These are phyloP conservation scores for Pezicula carpinea DNA, from an alignment of 2,329 filamentous ascomycete species.

Conservation along the genomic window DNA sequence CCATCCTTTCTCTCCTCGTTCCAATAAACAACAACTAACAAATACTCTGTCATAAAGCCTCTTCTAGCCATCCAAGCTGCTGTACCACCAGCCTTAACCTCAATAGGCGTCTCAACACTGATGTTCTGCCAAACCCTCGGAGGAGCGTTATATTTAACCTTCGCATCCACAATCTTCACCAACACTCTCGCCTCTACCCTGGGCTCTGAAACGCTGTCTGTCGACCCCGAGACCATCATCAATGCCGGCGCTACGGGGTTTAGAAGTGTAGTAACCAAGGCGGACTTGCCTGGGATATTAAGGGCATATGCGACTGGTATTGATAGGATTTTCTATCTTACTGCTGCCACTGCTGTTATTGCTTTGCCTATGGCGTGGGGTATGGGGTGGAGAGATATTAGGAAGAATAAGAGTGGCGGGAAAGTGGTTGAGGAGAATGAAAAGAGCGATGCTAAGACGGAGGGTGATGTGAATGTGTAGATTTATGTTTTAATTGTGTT, in stretches of 20 bases:
- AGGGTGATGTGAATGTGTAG: too few relatives aligned
- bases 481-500: too few relatives aligned
- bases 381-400: constrained; percentile 41
- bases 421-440: too few relatives aligned
- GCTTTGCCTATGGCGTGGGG: constrained; percentile 35
- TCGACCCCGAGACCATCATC: constrained; percentile 31
- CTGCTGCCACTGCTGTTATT: constrained; percentile 26
- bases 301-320: constrained; percentile 36
- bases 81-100: constrained; percentile 22
- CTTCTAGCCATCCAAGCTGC: constrained; percentile 29
- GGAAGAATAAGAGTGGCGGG: constrained; percentile 35
- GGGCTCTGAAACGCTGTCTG: constrained; percentile 24
- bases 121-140: constrained; percentile 30
- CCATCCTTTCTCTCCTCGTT: too few relatives aligned
- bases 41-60: constrained; percentile 7
- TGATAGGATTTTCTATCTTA: constrained; percentile 35
- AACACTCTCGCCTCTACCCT: constrained; percentile 30
- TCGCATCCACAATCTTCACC: constrained; percentile 28
- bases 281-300: constrained; percentile 32
- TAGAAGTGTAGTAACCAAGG: constrained; percentile 24
- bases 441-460: too few relatives aligned
- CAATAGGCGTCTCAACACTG: constrained; percentile 28
- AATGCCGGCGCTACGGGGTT: constrained; percentile 36
- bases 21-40: too few relatives aligned
- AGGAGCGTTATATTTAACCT: constrained; percentile 26